Conservation (phyloP, 2,329 filamentous ascomycete genomes). For the Fusarium dlaminii region DNA sequence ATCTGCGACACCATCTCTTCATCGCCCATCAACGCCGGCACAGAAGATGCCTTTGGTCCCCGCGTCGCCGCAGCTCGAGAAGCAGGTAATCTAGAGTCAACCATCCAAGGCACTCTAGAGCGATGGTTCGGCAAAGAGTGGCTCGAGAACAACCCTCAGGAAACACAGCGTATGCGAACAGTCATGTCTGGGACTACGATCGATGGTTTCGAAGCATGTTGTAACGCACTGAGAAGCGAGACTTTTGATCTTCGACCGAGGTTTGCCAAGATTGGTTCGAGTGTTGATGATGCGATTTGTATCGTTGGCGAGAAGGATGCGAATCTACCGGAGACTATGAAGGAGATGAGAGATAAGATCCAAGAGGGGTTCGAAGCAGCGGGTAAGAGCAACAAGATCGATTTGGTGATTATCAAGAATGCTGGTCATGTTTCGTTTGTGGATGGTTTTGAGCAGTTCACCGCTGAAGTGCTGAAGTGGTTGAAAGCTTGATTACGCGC, state of each 20-base stretch:
- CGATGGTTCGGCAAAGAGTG: slow-evolving; percentile 54
- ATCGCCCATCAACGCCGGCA: slow-evolving; percentile 50
- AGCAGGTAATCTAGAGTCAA: slow-evolving; percentile 45
- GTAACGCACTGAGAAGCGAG: slow-evolving; percentile 48
- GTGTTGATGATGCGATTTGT: slow-evolving; percentile 49
- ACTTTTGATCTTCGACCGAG: slow-evolving; percentile 53
- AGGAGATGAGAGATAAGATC: slow-evolving; percentile 49
- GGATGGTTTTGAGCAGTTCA: slow-evolving; percentile 49
- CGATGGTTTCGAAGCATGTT: slow-evolving; percentile 55
- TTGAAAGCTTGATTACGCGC: background rate
- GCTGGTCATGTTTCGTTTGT: slow-evolving; percentile 53
- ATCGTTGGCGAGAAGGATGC: slow-evolving; percentile 55
- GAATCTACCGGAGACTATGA: slow-evolving; percentile 52
- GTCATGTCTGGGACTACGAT: slow-evolving; percentile 51
- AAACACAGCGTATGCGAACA: slow-evolving; percentile 47
- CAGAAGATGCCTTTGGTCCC: slow-evolving; percentile 49
- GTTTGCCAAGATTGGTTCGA: slow-evolving; percentile 45
- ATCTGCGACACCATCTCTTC: slow-evolving; percentile 53
- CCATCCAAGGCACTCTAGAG: slow-evolving; percentile 48
- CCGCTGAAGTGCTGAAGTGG: slow-evolving; percentile 6
- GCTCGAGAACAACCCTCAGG: slow-evolving; percentile 48
- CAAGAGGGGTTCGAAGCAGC: slow-evolving; percentile 45
- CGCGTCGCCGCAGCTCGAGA: slow-evolving; percentile 49
- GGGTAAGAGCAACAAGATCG: slow-evolving; percentile 41
- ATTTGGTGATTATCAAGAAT: slow-evolving; percentile 48